These are phyloP conservation scores for Apiospora kogelbergensis DNA, from an alignment of 2,329 filamentous ascomycete genomes.

Conservation along the genomic window DNA sequence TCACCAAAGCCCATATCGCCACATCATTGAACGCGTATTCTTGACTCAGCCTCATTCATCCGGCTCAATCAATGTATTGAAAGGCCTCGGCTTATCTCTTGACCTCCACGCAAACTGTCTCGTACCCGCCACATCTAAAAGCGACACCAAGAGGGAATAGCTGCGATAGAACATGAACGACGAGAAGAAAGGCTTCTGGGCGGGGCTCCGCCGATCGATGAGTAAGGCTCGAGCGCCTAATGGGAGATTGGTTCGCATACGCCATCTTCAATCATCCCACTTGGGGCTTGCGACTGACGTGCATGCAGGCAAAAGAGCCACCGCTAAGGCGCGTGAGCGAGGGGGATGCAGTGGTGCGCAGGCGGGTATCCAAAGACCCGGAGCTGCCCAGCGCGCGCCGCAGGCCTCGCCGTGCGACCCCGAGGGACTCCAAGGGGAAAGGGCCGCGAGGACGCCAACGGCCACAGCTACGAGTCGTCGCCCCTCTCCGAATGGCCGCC, in stretches of 20 bases:
- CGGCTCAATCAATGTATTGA: not conserved
- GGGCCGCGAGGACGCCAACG: slow-evolving; percentile 34
- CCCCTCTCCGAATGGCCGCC: slow-evolving; percentile 59
- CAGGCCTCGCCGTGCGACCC: slow-evolving; percentile 41
- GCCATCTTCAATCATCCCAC: not conserved
- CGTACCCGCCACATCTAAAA: not conserved
- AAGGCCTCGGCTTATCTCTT: not conserved
- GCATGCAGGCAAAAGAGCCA: slow-evolving; percentile 30
- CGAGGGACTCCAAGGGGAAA: slow-evolving; percentile 40
- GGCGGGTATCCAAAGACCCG: slow-evolving; percentile 22
- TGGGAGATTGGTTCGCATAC: slow-evolving; percentile 27
- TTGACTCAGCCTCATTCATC: slow-evolving; percentile 1
- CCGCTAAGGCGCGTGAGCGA: slow-evolving; percentile 32
- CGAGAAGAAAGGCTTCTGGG: slow-evolving; percentile 48
- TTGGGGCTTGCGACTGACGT: not conserved
- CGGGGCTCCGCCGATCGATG: slow-evolving; percentile 48
- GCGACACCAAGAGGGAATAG: not conserved
- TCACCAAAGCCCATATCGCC: not conserved
- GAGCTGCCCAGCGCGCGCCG: slow-evolving; percentile 35
- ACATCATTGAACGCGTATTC: slow-evolving; percentile 2
- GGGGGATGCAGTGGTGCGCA: slow-evolving; percentile 30
- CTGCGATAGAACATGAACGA: not conserved
- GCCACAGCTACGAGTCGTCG: slow-evolving; percentile 29
- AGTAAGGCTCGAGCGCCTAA: slow-evolving; percentile 38
- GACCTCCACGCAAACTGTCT: not conserved